A percentile compares a stretch with the other conserved stretches of the same genome.
phyloP scores from a whole-genome alignment of 1,139 yeast species.

The Geotrichum cucujoidarum region DNA sequence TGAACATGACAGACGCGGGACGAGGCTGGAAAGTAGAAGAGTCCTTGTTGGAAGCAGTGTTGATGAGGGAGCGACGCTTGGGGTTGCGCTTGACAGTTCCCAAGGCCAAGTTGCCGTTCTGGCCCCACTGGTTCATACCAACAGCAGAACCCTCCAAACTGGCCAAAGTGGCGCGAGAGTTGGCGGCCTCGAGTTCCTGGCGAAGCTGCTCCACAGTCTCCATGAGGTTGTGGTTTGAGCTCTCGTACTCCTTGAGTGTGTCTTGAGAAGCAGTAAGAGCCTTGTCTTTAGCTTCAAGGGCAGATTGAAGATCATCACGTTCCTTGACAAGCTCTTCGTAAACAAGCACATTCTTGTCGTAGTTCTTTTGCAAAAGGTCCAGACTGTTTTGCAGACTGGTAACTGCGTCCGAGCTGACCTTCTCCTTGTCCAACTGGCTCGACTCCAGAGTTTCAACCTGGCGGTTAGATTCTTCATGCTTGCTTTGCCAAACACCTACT shows the following conservation, averaged over 20 bases:
- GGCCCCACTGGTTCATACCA: constrained; percentile 19
- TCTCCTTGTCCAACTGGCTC: constrained; percentile 56
- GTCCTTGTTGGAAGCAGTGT: constrained; percentile 24
- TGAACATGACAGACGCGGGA: constrained; percentile 34
- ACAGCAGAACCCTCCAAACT: constrained; percentile 18
- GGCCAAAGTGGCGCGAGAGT: constrained; percentile 15
- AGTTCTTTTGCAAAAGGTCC: constrained; percentile 47
- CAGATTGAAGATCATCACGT: constrained; percentile 57
- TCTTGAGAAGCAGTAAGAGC: constrained; percentile 40
- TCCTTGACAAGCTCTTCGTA: constrained; percentile 61
- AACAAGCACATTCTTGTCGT: constrained; percentile 56
- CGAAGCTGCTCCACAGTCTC: constrained; percentile 66
- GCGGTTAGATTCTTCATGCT: constrained; percentile 31
- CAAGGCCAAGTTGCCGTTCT: constrained; percentile 20
- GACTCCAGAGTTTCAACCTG: constrained; percentile 37
- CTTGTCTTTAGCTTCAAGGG: constrained; percentile 55
- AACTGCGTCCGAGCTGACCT: constrained; percentile 48
- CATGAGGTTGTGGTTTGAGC: constrained; percentile 42
- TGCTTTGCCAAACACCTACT: constrained; percentile 34
- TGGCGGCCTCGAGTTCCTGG: constrained; percentile 48
- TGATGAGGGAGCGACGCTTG: constrained; percentile 34
- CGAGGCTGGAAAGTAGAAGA: constrained; percentile 33
- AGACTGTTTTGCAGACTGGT: constrained; percentile 48
- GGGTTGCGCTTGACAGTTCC: constrained; percentile 31
- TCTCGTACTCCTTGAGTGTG: constrained; percentile 32